Base-by-base conservation (phyloP, 2,329 filamentous ascomycete species). In the Chrysoporthe austroafricana region DNA sequence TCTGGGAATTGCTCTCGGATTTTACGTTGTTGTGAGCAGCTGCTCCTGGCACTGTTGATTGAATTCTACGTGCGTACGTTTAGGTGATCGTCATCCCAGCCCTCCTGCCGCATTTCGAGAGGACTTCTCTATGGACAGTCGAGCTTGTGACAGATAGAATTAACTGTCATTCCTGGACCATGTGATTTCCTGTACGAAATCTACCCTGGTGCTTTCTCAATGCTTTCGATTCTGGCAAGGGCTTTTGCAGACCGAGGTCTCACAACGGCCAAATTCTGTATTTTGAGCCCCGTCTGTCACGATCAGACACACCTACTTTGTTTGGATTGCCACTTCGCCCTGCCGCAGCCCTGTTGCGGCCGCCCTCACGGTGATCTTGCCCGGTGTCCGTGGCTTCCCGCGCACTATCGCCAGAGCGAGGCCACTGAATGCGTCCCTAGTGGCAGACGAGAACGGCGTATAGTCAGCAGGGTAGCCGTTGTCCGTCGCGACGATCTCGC, bases 401-500 rank as follows among this genome's bases (percentile, higher is more conserved):
- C 74, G 73, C 4, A 83, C 76, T 65, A 83, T 79, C 4, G 77
- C 79, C 26, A 84, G 74, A 0, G 78, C 78, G 4, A 78, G 73
- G 0, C 82, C 82, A 44, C 75, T 77, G 63, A 81, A 82, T 0
- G 80, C 80, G 52, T 80, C 79, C 16, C 82, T 76, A 44, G 74
- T 74, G 8, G 70, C 69, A 3, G 77, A 79, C 0, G 79, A 78
- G 70, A 85, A 85, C 1, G 78, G 72, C 1, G 75, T 78, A 71
- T 82, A 76, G 66, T 85, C 82, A 1, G 79, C 74, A 4, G 81
- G 81, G 65, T 85, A 78, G 1, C 85, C 85, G 63, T 86, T 86
- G 62, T 86, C 84, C 0, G 84, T 86, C 0, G 81, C 74, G 1
- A 84, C 77, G 56, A 87, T 81, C 72, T 80, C 75, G 0, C 80